Evolutionary conservation across 352 stramenopile genomes (phyloP), one percentile per base, ranked within the genome.

Genomic region (Globisporangium nagaii): DNA sequence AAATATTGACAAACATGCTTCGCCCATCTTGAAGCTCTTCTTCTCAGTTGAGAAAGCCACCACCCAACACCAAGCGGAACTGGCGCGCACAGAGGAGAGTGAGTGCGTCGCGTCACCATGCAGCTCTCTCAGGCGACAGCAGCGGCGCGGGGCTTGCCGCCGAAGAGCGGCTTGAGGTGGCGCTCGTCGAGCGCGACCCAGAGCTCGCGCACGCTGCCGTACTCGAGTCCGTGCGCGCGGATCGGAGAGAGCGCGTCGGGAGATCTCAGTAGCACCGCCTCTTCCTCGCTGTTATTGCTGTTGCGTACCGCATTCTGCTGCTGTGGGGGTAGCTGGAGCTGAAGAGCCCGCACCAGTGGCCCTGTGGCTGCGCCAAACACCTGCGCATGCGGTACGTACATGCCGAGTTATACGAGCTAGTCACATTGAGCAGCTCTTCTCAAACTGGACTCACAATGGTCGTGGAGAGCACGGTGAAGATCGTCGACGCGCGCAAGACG

Each of bases 91-190:
- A n/a, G n/a, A n/a, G n/a, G n/a, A n/a, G n/a, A n/a, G n/a, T n/a
- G n/a, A n/a, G n/a, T n/a, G n/a, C 37, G n/a, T 11, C 37, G 9
- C 17, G 17, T 41, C 35, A n/a, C n/a, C n/a, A n/a, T 13, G 35
- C 35, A 12, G 34, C 34, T 39, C 12, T n/a, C n/a, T n/a, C n/a
- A n/a, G n/a, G n/a, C n/a, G n/a, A n/a, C n/a, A n/a, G n/a, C n/a
- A n/a, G n/a, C n/a, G 17, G 17, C 25, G 27, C 70, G 72, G 17
- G 68, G 71, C 8, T 79, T 76, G 36, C 73, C 73, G 32, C 76
- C 76, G 43, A 87, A 87, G 10, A 84, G 37, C 8, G 76, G 76
- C 48, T 85, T 87, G 8, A 87, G 63, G 41, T 85, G 83, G n/a
- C 75, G 70, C 34, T 85, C 76, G 46, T 87, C 76, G 7, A 87